phyloP scores from a whole-genome alignment of 2,329 filamentous ascomycete species.

The Didymella glomerata region DNA sequence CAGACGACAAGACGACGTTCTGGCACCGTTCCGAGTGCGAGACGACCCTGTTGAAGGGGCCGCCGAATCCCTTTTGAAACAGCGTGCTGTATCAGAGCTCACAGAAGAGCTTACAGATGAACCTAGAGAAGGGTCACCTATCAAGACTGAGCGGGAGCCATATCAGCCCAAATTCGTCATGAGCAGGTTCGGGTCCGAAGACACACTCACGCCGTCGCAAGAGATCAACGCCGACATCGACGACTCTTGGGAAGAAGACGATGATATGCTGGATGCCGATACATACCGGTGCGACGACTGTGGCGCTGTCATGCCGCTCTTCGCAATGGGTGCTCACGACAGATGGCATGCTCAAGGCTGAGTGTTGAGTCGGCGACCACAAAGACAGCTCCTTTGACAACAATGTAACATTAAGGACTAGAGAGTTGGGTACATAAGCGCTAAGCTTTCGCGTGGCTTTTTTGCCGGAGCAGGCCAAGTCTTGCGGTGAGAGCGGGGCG shows the following conservation, averaged over 20 bases:
- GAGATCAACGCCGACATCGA: constrained; percentile 26
- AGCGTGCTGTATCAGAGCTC: constrained; percentile 30
- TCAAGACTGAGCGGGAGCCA: constrained; percentile 19
- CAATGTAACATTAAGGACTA: constrained; percentile 4
- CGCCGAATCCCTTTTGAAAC: constrained; percentile 41
- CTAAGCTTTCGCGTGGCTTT: constrained; percentile 10
- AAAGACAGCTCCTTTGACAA: constrained; percentile 1
- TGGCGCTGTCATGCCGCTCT: constrained; percentile 63
- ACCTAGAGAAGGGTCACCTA: not conserved
- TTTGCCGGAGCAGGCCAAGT: not conserved
- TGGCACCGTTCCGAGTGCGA: constrained; percentile 56
- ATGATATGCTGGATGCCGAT: constrained; percentile 41
- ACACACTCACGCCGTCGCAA: constrained; percentile 40
- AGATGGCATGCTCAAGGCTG: constrained; percentile 58
- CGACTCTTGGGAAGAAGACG: constrained; percentile 43
- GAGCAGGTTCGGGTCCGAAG: constrained; percentile 43
- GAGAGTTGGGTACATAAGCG: not conserved
- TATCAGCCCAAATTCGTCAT: constrained; percentile 1
- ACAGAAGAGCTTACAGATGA: not conserved
- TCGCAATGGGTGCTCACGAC: constrained; percentile 66
- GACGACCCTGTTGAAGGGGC: not conserved
- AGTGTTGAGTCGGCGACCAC: constrained; percentile 28
- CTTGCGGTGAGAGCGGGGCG: constrained; percentile 6
- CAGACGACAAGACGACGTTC: constrained; percentile 71
- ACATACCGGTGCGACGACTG: constrained; percentile 59